phyloP scores from a whole-genome alignment of 1,284 basidiomycete genomes.

The Abortiporus biennis region DNA sequence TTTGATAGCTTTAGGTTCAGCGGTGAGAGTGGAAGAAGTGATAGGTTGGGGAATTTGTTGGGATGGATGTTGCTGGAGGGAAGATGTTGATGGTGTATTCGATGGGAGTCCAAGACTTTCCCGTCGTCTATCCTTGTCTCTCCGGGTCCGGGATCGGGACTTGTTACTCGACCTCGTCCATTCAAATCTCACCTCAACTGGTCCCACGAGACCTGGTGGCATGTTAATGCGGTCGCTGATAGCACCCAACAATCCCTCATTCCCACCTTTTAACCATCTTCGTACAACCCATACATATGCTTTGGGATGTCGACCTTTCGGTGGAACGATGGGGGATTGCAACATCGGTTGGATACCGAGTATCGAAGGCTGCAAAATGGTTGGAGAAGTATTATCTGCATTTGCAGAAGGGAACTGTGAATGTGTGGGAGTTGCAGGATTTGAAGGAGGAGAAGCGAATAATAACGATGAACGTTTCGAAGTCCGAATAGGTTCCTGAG shows the following conservation, averaged over 20 bases:
- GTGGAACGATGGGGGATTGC: conserved; percentile 33
- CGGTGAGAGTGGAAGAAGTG: no score
- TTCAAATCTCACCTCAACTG: conserved; percentile 67
- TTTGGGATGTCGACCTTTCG: conserved; percentile 37
- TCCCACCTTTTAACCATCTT: conserved; percentile 66
- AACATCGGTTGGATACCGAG: conserved; percentile 60
- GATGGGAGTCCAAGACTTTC: conserved; percentile 16
- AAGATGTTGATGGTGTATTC: conserved; percentile 21
- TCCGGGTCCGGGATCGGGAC: conserved; percentile 12
- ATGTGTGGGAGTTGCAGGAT: not conserved
- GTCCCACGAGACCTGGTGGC: conserved; percentile 1
- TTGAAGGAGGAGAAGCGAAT: conserved; percentile 6
- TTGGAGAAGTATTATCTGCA: conserved; percentile 9
- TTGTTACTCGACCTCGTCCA: conserved; percentile 53
- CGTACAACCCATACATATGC: conserved; percentile 82
- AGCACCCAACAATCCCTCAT: conserved; percentile 31
- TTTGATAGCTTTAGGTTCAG: no score
- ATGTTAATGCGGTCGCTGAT: conserved; percentile 29
- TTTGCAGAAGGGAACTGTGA: not conserved
- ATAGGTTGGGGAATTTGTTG: conserved; percentile 9
- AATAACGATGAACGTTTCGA: conserved; percentile 19
- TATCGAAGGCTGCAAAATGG: conserved; percentile 40
- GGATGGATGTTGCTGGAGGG: conserved; percentile 9
- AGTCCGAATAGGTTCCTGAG: conserved; percentile 9
- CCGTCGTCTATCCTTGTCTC: conserved; percentile 16